A percentile compares a stretch with the other conserved stretches of the same genome.
Evolutionary conservation across 192 early-diverging fungal genomes (phyloP).

Genomic region (Entomortierella lignicola): DNA sequence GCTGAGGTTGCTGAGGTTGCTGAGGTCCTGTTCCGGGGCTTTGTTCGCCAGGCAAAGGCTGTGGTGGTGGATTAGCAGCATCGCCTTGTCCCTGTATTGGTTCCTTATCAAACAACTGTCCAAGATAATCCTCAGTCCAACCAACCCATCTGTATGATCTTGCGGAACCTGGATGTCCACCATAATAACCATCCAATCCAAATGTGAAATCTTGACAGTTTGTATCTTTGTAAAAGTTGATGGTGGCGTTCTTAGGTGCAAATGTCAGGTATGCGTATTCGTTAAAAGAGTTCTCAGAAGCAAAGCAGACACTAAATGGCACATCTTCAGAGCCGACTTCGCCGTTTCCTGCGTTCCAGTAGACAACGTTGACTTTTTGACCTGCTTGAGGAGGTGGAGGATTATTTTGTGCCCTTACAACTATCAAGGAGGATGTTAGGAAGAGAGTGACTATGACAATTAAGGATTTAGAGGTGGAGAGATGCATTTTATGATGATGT

Average conservation of each 20-base stretch:
- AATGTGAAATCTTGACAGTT: conserved; percentile 29
- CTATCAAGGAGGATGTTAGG: background rate
- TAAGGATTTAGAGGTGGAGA: background rate
- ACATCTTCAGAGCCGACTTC: conserved; percentile 13
- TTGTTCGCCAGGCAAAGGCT: conserved; percentile 1
- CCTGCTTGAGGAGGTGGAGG: conserved; percentile 9
- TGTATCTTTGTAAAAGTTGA: conserved; percentile 44
- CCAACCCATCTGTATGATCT: conserved; percentile 43
- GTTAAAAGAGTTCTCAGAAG: conserved; percentile 1
- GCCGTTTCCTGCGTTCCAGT: conserved; percentile 14
- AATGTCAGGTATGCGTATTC: conserved; percentile 32
- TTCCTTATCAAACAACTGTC: conserved; percentile 4
- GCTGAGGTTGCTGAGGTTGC: conserved; percentile 2
- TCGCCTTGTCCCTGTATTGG: conserved; percentile 31
- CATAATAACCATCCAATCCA: conserved; percentile 29
- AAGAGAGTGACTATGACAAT: background rate
- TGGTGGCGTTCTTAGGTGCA: conserved; percentile 41
- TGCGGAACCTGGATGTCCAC: conserved; percentile 23
- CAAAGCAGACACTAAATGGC: conserved; percentile 30
- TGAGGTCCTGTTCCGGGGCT: conserved; percentile 2
- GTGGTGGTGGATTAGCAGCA: background rate
- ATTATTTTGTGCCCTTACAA: background rate
- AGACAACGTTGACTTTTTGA: conserved; percentile 20
- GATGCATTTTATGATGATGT: background rate
- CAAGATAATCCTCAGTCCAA: conserved; percentile 35